Evolutionary conservation across 2,329 filamentous ascomycete genomes (phyloP).

Genomic region (Botrytis medusae): DNA sequence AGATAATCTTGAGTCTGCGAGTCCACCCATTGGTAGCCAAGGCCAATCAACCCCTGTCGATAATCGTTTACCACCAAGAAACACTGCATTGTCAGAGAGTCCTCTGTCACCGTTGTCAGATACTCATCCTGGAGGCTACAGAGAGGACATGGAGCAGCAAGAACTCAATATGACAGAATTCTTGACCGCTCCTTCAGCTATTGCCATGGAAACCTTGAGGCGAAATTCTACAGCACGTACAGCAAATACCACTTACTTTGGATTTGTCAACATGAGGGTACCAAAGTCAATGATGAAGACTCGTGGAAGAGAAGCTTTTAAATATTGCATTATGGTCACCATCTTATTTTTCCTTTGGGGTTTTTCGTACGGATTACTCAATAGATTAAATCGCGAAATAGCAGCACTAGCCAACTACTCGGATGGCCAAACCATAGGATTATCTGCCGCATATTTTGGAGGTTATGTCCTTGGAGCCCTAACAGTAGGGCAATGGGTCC

Average conservation of each 20-base stretch:
- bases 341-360: slow-evolving; percentile 88
- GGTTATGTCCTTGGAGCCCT: slow-evolving; percentile 70
- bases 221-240: slow-evolving; percentile 24
- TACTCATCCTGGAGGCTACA: slow-evolving; percentile 23
- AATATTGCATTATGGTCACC: slow-evolving; percentile 72
- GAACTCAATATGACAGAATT: slow-evolving; percentile 36
- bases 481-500: slow-evolving; percentile 66
- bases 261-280: slow-evolving; percentile 69
- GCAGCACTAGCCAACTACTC: slow-evolving; percentile 59
- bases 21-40: slow-evolving; percentile 25
- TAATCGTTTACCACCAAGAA: background rate
- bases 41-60: background rate
- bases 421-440: slow-evolving; percentile 60
- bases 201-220: slow-evolving; percentile 4
- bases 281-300: slow-evolving; percentile 71
- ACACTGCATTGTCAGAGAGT: slow-evolving; percentile 3
- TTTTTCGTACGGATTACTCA: slow-evolving; percentile 83
- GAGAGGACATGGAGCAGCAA: slow-evolving; percentile 26
- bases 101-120: slow-evolving; percentile 23
- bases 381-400: slow-evolving; percentile 74
- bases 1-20: slow-evolving; percentile 27
- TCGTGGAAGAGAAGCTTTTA: slow-evolving; percentile 63
- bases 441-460: slow-evolving; percentile 71
- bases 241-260: slow-evolving; percentile 62
- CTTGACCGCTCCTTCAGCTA: slow-evolving; percentile 30